Conservation (phyloP, 1,284 basidiomycete genomes). For the Neonothopanus nambi region DNA sequence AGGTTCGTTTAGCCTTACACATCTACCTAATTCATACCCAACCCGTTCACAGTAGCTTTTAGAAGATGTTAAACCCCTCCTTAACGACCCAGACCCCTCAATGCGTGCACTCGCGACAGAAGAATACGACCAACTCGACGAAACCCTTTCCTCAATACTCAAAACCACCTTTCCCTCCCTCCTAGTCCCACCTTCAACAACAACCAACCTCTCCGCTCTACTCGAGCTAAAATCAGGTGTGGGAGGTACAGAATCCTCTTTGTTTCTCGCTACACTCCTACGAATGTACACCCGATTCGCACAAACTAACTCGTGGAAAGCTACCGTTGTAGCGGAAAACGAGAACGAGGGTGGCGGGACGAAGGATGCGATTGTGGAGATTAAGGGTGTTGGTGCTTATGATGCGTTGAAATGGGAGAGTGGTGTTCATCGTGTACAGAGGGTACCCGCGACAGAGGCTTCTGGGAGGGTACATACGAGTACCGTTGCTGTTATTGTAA, state of each 20-base stretch:
- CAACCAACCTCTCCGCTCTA: constrained; percentile 71
- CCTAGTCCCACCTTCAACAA: constrained; percentile 71
- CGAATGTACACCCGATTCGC: constrained; percentile 85
- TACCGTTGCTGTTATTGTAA: constrained; percentile 85
- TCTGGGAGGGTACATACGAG: constrained; percentile 91
- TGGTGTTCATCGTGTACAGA: constrained; percentile 94
- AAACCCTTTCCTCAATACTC: constrained; percentile 49
- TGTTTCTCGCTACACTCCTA: constrained; percentile 81
- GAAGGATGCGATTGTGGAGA: constrained; percentile 83
- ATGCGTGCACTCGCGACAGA: constrained; percentile 78
- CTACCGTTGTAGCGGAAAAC: constrained; percentile 54
- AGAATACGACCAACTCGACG: constrained; percentile 60
- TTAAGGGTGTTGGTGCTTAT: constrained; percentile 79
- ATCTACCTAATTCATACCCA: background rate
- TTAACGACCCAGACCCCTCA: constrained; percentile 75
- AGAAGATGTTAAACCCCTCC: constrained; percentile 59
- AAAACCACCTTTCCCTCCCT: constrained; percentile 63
- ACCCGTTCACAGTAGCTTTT: constrained; percentile 57
- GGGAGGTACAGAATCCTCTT: constrained; percentile 85
- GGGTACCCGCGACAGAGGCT: constrained; percentile 89
- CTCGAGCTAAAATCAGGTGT: constrained; percentile 93
- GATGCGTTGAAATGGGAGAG: constrained; percentile 87
- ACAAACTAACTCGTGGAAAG: constrained; percentile 49
- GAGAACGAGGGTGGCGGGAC: constrained; percentile 64
- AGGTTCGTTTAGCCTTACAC: constrained; percentile 29